Evolutionary conservation across 306 rosid species (phyloP).

Genomic region (Quercus ilex): DNA sequence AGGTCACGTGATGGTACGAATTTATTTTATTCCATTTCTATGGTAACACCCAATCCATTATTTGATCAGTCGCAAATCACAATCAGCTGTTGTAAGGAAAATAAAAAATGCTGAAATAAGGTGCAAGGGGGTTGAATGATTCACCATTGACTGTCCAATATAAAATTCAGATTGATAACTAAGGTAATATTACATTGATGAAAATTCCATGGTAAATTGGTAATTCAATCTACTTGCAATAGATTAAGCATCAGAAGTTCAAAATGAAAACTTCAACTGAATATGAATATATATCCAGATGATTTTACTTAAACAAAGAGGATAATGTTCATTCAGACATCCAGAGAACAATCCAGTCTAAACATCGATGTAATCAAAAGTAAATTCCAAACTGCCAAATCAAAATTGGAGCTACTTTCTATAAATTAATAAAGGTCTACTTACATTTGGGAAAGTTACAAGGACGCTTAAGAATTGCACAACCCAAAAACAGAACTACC

Average conservation of each 20-base stretch:
- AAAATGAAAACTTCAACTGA: not conserved
- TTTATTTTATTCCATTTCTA: too few relatives aligned
- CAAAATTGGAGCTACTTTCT: not conserved
- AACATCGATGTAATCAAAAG: not conserved
- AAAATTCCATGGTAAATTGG: not conserved
- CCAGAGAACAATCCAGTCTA: not conserved
- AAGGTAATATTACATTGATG: not conserved
- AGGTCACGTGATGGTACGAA: not conserved
- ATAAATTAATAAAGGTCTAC: constrained; percentile 24
- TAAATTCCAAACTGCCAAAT: not conserved
- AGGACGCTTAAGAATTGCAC: constrained; percentile 7
- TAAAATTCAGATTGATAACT: not conserved
- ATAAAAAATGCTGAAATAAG: too few relatives aligned
- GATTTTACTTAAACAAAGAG: not conserved
- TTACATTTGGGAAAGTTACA: constrained; percentile 13
- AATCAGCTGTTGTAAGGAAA: not conserved
- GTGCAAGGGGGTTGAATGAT: not conserved
- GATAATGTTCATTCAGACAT: not conserved
- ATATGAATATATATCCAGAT: not conserved
- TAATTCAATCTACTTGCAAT: not conserved
- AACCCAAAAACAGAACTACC: constrained; percentile 21
- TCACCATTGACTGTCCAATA: not conserved
- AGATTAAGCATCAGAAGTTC: not conserved
- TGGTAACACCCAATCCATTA: not conserved
- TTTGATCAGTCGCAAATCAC: not conserved